These are phyloP conservation scores for Chaetomium sp. DNA, from an alignment of 2,329 filamentous ascomycete genomes.

Conservation along the genomic window DNA sequence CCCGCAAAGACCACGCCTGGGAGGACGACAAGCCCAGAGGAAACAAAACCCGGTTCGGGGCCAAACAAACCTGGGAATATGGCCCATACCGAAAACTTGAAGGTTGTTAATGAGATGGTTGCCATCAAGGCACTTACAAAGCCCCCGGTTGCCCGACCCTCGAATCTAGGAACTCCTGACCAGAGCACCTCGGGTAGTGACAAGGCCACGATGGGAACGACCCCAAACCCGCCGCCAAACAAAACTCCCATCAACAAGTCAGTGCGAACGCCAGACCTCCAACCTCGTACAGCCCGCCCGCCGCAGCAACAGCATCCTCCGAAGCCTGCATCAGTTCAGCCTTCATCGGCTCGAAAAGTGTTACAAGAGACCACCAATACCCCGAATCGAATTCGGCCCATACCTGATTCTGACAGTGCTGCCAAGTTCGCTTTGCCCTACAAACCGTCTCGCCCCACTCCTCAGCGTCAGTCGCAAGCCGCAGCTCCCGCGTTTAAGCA, in stretches of 20 bases:
- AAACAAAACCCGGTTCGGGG: no score
- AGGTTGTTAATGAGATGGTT: background rate
- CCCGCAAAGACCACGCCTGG: background rate
- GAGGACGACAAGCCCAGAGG: background rate
- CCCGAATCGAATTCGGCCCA: background rate
- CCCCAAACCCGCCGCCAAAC: background rate
- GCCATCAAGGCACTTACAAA: background rate
- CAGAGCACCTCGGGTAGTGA: background rate
- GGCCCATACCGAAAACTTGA: background rate
- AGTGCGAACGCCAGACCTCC: background rate
- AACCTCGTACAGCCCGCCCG: background rate
- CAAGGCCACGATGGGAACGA: background rate
- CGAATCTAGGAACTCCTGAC: background rate
- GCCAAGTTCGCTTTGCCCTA: conserved; percentile 2
- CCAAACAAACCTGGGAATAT: background rate
- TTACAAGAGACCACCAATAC: background rate
- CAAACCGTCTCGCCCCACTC: background rate
- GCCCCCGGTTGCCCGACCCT: background rate
- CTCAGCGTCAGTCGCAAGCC: background rate
- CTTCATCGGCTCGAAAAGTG: background rate
- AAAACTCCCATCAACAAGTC: background rate
- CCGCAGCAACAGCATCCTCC: background rate
- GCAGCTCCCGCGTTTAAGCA: conserved; percentile 14
- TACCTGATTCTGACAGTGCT: background rate
- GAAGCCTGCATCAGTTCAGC: background rate